Base-by-base conservation (phyloP, 2,329 filamentous ascomycete genomes). In the Colletotrichum sp. region DNA sequence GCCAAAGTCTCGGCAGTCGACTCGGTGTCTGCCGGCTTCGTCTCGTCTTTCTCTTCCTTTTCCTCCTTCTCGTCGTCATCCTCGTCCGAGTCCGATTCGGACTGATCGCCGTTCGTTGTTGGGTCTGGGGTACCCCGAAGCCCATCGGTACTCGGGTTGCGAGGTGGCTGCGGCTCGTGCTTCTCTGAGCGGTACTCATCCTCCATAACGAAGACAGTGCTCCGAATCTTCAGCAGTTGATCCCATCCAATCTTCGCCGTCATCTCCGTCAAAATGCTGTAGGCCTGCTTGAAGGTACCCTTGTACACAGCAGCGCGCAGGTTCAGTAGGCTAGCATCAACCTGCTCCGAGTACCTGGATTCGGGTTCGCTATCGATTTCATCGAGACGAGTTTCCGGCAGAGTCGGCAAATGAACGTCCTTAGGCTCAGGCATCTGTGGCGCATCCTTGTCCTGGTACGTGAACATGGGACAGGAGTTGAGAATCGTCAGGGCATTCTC, bases 391-490 rank as follows among this genome's bases (percentile, higher is more conserved):
- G 95, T 98, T 84, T 99, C 97, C 1, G 94, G 91, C 68, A 99
- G 90, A 18, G 96, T 95, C 0, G 97, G 97, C 16, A 99, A 90
- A 79, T 95, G 92, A 57, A 99, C 94, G 72, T 96, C 95, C 80
- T 94, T 94, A 0, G 97, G 96, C 82, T 98, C 96, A 2, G 97
- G 97, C 94, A 99, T 96, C 75, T 97, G 87, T 5, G 97, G 97
- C 7, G 96, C 94, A 83, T 99, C 97, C 85, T 98, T 99, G 85
- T 99, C 97, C 85, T 99, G 97, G 84, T 99, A 99, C 8, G 97
- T 99, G 85, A 99, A 99, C 97, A 99, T 99, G 10, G 97, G 97
- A 84, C 97, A 99, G 21, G 97, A 99, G 86, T 99, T 99, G 68
- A 99, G 90, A 6, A 97, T 99, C 7, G 98, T 93, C 28, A 99